These are phyloP conservation scores for Harrya chromipes DNA, from an alignment of 768 basidiomycete species.

Conservation along the genomic window DNA sequence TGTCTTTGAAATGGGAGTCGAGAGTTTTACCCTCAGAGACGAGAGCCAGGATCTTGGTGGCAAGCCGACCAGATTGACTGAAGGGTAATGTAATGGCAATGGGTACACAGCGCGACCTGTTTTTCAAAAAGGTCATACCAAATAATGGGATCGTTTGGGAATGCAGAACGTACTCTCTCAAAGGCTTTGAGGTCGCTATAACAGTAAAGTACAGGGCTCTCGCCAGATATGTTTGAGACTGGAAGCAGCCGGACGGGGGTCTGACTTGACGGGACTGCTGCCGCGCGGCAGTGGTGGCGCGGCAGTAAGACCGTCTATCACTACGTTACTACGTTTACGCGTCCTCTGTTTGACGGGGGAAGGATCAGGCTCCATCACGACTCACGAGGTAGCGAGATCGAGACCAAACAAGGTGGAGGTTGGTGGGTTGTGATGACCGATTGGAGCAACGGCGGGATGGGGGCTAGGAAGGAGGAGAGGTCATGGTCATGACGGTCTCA, in stretches of 20 bases:
- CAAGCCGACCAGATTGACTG: constrained; percentile 4
- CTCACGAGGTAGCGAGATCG: no score
- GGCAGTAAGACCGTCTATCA: no score
- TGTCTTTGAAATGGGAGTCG: constrained; percentile 11
- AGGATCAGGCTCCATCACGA: no score
- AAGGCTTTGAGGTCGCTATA: not conserved
- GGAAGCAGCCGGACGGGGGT: not conserved
- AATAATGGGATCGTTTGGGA: not conserved
- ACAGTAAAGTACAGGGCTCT: constrained; percentile 17
- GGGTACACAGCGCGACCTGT: not conserved
- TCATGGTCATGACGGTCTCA: no score
- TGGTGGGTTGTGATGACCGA: no score
- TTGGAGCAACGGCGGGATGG: no score
- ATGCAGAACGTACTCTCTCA: constrained; percentile 1
- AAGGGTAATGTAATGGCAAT: constrained; percentile 7
- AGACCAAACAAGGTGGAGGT: no score
- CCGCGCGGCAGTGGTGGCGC: no score
- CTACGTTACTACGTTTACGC: no score
- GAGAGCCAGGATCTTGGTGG: constrained; percentile 4
- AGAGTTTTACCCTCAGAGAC: constrained; percentile 13
- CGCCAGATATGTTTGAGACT: not conserved
- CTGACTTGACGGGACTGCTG: not conserved
- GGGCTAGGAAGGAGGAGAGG: no score
- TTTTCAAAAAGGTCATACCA: not conserved
- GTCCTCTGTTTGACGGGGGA: no score